phyloP scores from a whole-genome alignment of 331 rosid species.

The Malus hybrid region DNA sequence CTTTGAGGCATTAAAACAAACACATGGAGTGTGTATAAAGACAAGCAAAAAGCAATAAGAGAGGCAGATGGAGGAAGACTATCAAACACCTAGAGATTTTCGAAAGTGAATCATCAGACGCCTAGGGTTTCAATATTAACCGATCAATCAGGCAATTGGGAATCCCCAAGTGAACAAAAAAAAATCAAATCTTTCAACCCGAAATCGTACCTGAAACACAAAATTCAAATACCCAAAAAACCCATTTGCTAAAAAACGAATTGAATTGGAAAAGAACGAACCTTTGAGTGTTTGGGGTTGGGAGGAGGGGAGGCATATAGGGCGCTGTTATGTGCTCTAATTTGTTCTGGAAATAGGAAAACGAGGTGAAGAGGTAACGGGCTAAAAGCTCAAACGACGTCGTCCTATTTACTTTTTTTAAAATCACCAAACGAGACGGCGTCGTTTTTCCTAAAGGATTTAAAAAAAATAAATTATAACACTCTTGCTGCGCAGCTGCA shows the following conservation, averaged over 20 bases:
- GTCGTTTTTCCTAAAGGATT: too few species aligned
- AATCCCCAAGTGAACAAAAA: background rate
- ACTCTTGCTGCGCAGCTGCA: too few species aligned
- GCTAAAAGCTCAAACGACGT: too few species aligned
- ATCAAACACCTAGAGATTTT: background rate
- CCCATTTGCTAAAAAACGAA: background rate
- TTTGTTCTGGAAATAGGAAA: too few species aligned
- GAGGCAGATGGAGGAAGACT: too few species aligned
- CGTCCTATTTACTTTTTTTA: too few species aligned
- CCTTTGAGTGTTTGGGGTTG: slow-evolving; percentile 76
- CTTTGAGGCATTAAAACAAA: too few species aligned
- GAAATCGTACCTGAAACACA: slow-evolving; percentile 1
- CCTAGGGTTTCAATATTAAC: slow-evolving; percentile 33
- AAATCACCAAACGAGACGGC: too few species aligned
- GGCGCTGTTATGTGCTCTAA: slow-evolving; percentile 13
- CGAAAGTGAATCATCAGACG: slow-evolving; percentile 57
- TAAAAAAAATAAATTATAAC: too few species aligned
- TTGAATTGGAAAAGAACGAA: background rate
- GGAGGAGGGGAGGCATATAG: slow-evolving; percentile 60
- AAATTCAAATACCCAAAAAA: slow-evolving; percentile 1
- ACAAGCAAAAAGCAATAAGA: too few species aligned
- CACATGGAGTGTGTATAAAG: too few species aligned
- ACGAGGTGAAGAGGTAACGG: too few species aligned
- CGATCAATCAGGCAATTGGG: slow-evolving; percentile 4
- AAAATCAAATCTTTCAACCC: background rate